Evolutionary conservation across 176 grass and related monocot species (phyloP).

Genomic region (Puya raimondii): DNA sequence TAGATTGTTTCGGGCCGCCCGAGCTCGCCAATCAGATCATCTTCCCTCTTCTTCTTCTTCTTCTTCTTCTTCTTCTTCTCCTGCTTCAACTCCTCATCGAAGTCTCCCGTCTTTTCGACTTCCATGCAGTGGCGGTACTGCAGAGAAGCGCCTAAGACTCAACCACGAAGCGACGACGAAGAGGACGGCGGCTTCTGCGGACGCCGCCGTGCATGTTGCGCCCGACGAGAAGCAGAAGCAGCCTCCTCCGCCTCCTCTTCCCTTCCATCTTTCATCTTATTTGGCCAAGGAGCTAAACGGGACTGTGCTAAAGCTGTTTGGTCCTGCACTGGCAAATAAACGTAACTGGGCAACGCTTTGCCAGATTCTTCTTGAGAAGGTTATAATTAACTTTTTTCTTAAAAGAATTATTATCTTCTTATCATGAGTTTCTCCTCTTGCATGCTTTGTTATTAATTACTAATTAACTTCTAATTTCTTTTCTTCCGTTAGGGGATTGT

Average conservation of each 20-base stretch:
- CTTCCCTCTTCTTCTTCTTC: background rate
- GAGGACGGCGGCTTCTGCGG: background rate
- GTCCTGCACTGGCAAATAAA: background rate
- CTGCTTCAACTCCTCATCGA: no score
- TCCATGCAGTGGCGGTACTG: background rate
- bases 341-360: background rate
- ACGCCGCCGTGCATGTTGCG: background rate
- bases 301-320: background rate
- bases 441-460: background rate
- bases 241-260: background rate
- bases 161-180: background rate
- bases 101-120: background rate
- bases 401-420: background rate
- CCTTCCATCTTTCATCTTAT: background rate
- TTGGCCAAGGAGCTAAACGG: background rate
- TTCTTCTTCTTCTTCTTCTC: background rate
- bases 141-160: background rate
- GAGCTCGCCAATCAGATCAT: background rate
- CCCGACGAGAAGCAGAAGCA: background rate
- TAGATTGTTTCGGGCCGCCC: background rate
- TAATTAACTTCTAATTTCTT: background rate
- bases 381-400: background rate
- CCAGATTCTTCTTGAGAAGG: background rate
- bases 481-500: slow-evolving; percentile 27
- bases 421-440: background rate